These are phyloP conservation scores for Hymenotorrendiella dingleyae DNA, from an alignment of 2,329 filamentous ascomycete species.

Conservation along the genomic window DNA sequence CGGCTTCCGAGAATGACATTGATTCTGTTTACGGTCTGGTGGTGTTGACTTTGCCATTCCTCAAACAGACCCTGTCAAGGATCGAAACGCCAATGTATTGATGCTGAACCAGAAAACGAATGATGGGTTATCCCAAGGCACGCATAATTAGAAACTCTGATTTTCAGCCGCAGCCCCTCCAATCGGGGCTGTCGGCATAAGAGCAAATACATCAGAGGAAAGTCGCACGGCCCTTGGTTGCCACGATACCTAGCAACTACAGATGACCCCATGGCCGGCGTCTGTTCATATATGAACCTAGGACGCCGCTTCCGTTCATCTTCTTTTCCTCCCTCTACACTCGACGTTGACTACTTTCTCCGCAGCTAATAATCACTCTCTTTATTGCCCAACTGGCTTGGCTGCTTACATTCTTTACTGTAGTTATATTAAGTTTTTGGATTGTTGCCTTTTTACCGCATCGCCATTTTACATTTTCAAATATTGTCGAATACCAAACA, in stretches of 20 bases:
- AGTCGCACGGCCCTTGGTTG: slow-evolving; percentile 22
- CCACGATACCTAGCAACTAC: slow-evolving; percentile 21
- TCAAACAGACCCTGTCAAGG: slow-evolving; percentile 23
- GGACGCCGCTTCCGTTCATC: slow-evolving; percentile 15
- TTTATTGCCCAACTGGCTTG: slow-evolving; percentile 47
- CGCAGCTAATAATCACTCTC: slow-evolving; percentile 36
- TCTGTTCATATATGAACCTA: slow-evolving; percentile 28
- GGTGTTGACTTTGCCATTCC: too few relatives aligned
- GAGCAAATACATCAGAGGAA: slow-evolving; percentile 20
- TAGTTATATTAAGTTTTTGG: slow-evolving; percentile 30
- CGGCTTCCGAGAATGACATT: too few relatives aligned
- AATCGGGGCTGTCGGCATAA: slow-evolving; percentile 17
- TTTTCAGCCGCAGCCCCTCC: slow-evolving; percentile 21
- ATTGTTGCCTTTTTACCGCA: slow-evolving; percentile 25
- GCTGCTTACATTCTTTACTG: slow-evolving; percentile 46
- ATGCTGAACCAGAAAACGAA: slow-evolving; percentile 30
- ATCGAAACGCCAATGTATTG: slow-evolving; percentile 28
- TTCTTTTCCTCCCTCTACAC: slow-evolving; percentile 27
- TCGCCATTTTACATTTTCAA: slow-evolving; percentile 10
- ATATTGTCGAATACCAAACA: slow-evolving; percentile 23
- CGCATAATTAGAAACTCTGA: slow-evolving; percentile 32
- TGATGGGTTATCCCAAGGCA: slow-evolving; percentile 24
- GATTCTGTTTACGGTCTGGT: too few relatives aligned
- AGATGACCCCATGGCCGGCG: slow-evolving; percentile 22
- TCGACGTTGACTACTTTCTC: slow-evolving; percentile 30